Evolutionary conservation across 2,329 filamentous ascomycete species (phyloP).

Genomic region (Dothiorella sarmentorum): DNA sequence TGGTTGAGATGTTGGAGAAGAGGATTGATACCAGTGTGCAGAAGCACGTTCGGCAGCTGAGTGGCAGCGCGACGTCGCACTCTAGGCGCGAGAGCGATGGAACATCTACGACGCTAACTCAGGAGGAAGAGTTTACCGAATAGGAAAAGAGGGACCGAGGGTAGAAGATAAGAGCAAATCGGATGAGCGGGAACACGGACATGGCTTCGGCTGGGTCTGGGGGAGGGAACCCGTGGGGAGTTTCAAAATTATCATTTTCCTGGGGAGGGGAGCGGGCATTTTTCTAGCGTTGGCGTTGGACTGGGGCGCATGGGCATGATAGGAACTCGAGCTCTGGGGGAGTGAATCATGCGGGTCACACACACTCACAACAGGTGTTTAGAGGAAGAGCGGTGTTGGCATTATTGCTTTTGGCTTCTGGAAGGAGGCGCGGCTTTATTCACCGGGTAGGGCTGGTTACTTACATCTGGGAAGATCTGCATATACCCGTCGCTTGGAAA

Average conservation of each 20-base stretch:
- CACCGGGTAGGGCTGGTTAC: no score
- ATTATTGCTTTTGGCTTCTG: background rate
- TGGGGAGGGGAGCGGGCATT: background rate
- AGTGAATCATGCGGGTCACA: no score
- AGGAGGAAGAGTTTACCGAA: background rate
- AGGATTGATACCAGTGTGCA: conserved; percentile 53
- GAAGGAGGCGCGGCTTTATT: background rate
- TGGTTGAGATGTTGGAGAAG: conserved; percentile 69
- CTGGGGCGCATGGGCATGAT: background rate
- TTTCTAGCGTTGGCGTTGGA: conserved; percentile 13
- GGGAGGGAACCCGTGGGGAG: background rate
- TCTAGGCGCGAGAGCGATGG: background rate
- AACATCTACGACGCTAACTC: background rate
- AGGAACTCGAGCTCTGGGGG: background rate
- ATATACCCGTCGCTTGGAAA: conserved; percentile 13
- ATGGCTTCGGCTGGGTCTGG: background rate
- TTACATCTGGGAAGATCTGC: conserved; percentile 6
- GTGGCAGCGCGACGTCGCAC: conserved; percentile 24
- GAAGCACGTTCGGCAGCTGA: conserved; percentile 33
- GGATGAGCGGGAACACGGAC: conserved; percentile 1
- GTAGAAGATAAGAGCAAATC: background rate
- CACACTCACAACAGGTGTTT: no score
- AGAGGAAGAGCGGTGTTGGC: background rate
- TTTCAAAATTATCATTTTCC: background rate
- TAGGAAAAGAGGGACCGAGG: background rate